Evolutionary conservation across 192 early-diverging fungal genomes (phyloP).

Genomic region (Lobosporangium transversale): DNA sequence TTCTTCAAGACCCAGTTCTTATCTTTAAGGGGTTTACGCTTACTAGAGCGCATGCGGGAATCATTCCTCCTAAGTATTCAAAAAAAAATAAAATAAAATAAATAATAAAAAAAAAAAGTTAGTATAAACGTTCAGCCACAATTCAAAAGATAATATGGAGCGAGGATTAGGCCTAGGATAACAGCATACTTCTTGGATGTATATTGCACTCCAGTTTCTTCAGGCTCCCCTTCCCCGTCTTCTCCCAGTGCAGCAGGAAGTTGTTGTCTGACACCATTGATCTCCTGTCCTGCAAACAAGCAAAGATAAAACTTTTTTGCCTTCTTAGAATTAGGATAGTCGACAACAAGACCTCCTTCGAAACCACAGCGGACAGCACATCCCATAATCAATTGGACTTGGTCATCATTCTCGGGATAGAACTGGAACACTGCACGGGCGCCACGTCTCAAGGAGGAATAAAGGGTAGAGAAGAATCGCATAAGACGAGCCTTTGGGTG

Average conservation of each 20-base stretch:
- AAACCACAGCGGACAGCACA: constrained; percentile 93
- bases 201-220: constrained; percentile 54
- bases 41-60: constrained; percentile 46
- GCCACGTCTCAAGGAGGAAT: constrained; percentile 86
- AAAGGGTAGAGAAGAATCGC: constrained; percentile 94
- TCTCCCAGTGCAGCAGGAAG: constrained; percentile 74
- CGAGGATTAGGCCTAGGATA: no score
- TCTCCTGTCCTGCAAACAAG: constrained; percentile 90
- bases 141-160: background rate
- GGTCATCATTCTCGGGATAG: constrained; percentile 95
- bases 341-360: constrained; percentile 93
- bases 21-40: constrained; percentile 77
- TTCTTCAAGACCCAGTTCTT: constrained; percentile 92
- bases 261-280: constrained; percentile 58
- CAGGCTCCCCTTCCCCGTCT: constrained; percentile 62
- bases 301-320: constrained; percentile 98
- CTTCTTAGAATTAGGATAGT: constrained; percentile 96
- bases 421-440: constrained; percentile 98
- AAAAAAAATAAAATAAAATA: background rate
- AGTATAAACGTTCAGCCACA: background rate
- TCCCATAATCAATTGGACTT: constrained; percentile 92
- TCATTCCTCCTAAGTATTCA: constrained; percentile 39
- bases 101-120: background rate
- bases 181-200: constrained; percentile 51
- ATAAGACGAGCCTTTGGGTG: constrained; percentile 82